phyloP scores from a whole-genome alignment of 1,139 yeast genomes.

The Scheffersomyces cryptocercus region DNA sequence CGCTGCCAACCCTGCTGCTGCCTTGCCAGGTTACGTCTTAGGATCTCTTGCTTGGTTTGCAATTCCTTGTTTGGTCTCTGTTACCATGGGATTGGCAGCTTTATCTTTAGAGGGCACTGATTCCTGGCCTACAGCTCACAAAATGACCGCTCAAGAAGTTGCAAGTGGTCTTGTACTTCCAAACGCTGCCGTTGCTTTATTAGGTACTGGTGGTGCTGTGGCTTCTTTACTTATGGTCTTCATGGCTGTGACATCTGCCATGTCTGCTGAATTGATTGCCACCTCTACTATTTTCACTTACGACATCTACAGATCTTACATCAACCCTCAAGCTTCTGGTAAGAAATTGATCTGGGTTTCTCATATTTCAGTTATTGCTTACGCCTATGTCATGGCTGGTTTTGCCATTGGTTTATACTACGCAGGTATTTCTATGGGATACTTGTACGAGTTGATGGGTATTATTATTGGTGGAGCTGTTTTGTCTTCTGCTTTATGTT shows the following conservation, averaged over 20 bases:
- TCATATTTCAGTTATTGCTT: slow-evolving; percentile 62
- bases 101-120: slow-evolving; percentile 67
- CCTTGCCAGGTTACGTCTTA: slow-evolving; percentile 84
- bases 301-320: slow-evolving; percentile 77
- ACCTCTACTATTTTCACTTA: slow-evolving; percentile 83
- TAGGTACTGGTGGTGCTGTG: slow-evolving; percentile 87
- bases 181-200: slow-evolving; percentile 78
- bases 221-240: slow-evolving; percentile 75
- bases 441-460: slow-evolving; percentile 84
- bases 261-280: slow-evolving; percentile 87
- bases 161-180: slow-evolving; percentile 83
- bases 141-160: slow-evolving; percentile 66
- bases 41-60: slow-evolving; percentile 96
- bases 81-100: slow-evolving; percentile 83
- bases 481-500: slow-evolving; percentile 69
- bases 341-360: slow-evolving; percentile 67
- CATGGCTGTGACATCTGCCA: slow-evolving; percentile 80
- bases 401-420: slow-evolving; percentile 80
- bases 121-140: slow-evolving; percentile 74
- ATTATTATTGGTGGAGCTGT: slow-evolving; percentile 86
- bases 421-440: slow-evolving; percentile 85
- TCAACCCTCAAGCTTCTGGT: slow-evolving; percentile 77
- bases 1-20: slow-evolving; percentile 81
- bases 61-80: slow-evolving; percentile 77
- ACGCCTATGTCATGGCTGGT: slow-evolving; percentile 74